Evolutionary conservation across 495 filamentous ascomycete genomes (phyloP), one percentile per base, ranked within the genome.

Genomic region (Parathielavia appendiculata): DNA sequence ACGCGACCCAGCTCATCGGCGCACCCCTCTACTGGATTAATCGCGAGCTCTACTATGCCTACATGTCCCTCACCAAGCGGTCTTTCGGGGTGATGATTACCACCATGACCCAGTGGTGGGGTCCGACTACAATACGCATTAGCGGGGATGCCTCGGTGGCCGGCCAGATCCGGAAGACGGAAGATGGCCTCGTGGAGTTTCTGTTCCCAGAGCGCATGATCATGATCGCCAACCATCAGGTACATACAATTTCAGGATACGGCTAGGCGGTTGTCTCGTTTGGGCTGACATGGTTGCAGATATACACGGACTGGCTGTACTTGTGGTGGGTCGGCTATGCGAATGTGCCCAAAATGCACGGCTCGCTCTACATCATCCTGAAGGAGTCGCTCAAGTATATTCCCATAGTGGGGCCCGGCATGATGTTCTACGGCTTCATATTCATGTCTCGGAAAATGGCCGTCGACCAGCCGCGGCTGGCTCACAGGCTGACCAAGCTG

Each of bases 271-370:
- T n/a, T 20, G 8, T 2, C n/a, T 11, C 7, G 40, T 34, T 5
- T 34, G 38, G 9, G 10, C 51, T 54, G 23, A 54, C 26, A 44
- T 44, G 34, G 20, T 2, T 22, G 23, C 35, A 57, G 79, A 81
- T 93, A 50, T 93, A 93, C 64, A 90, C 89, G 7, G 89, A 93
- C 72, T 93, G 89, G 89, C 70, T 92, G 12, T 93, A 93, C 66
- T 76, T 93, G 13, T 93, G 89, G 89, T 93, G 89, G 88, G 82
- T 87, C 17, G 85, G 85, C 22, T 93, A 92, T 62, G 85, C 89
- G 23, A 81, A 81, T 63, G 62, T 59, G 1, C 80, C 84, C 23
- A 72, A 76, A 43, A 86, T 87, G 79, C 88, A 91, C 59, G 90
- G 90, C n/a, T 86, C 88, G 55, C 73, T 93, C 57, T 92, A 85